Conservation (phyloP, 306 rosid species). For the Cucurbita argyrosperma region DNA sequence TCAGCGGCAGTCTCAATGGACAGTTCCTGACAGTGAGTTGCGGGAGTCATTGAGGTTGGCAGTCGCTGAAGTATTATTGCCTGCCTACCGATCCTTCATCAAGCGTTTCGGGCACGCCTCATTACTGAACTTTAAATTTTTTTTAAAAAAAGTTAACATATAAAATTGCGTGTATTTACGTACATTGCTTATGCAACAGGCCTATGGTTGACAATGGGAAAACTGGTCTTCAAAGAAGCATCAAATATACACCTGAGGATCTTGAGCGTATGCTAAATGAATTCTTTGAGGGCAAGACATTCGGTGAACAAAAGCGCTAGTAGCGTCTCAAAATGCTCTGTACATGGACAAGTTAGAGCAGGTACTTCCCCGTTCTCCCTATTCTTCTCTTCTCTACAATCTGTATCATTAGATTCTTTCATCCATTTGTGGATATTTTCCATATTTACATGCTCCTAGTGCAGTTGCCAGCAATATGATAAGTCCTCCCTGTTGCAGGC, state of each 20-base stretch:
- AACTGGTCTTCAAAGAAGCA: constrained; percentile 53
- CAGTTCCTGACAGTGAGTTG: constrained; percentile 88
- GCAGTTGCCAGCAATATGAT: background rate
- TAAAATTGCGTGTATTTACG: background rate
- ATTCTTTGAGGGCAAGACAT: constrained; percentile 80
- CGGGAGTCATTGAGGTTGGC: constrained; percentile 91
- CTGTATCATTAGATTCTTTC: background rate
- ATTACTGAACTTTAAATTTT: background rate
- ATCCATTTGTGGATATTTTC: background rate
- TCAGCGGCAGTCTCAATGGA: constrained; percentile 93
- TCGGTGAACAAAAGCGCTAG: constrained; percentile 75
- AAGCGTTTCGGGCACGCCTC: constrained; percentile 66
- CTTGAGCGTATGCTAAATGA: constrained; percentile 76
- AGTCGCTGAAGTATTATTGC: constrained; percentile 87
- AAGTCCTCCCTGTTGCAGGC: background rate
- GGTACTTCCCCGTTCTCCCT: background rate
- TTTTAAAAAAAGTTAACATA: too few relatives aligned
- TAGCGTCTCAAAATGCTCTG: background rate
- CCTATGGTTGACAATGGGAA: constrained; percentile 82
- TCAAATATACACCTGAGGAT: constrained; percentile 46
- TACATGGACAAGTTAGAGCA: constrained; percentile 3
- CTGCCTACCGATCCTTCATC: constrained; percentile 84
- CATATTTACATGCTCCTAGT: background rate
- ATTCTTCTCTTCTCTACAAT: background rate
- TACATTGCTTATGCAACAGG: constrained; percentile 28